Conservation (phyloP, 345 rosid genomes). For the Mallotus nudiflorus region DNA sequence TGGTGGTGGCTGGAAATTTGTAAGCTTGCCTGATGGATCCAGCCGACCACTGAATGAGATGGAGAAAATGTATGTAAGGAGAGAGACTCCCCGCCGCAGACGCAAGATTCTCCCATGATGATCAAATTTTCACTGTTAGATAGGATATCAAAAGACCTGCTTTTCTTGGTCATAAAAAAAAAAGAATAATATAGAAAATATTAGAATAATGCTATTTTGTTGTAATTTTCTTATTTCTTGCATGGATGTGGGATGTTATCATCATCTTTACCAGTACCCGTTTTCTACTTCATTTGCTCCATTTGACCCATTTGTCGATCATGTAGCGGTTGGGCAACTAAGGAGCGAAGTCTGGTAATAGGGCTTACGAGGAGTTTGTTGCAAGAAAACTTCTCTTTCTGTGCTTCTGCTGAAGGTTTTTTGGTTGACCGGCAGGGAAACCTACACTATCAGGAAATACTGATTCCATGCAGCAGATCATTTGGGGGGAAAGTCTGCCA, state of each 20-base stretch:
- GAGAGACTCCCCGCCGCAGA: slow-evolving; percentile 83
- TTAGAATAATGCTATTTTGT: not conserved
- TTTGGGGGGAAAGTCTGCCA: too few species aligned
- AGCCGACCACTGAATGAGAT: slow-evolving; percentile 73
- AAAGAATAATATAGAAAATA: not conserved
- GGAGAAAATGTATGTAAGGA: slow-evolving; percentile 79
- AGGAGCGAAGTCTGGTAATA: not conserved
- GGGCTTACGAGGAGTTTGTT: too few species aligned
- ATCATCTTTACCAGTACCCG: not conserved
- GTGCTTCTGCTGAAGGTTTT: too few species aligned
- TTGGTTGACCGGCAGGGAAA: too few species aligned
- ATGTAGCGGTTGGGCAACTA: not conserved
- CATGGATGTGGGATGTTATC: not conserved
- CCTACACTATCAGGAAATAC: too few species aligned
- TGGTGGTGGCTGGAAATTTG: slow-evolving; percentile 94
- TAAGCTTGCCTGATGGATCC: slow-evolving; percentile 91
- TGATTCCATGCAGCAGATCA: too few species aligned
- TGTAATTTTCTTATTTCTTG: slow-evolving; percentile 3
- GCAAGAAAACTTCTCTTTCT: too few species aligned
- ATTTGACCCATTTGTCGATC: not conserved
- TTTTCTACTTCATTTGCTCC: not conserved
- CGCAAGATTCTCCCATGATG: slow-evolving; percentile 79
- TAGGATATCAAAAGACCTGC: slow-evolving; percentile 1
- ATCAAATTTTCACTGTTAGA: slow-evolving; percentile 13
- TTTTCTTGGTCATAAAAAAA: not conserved